These are phyloP conservation scores for Nannochloris sp. DNA, from an alignment of 139 green algal genomes.

Conservation along the genomic window DNA sequence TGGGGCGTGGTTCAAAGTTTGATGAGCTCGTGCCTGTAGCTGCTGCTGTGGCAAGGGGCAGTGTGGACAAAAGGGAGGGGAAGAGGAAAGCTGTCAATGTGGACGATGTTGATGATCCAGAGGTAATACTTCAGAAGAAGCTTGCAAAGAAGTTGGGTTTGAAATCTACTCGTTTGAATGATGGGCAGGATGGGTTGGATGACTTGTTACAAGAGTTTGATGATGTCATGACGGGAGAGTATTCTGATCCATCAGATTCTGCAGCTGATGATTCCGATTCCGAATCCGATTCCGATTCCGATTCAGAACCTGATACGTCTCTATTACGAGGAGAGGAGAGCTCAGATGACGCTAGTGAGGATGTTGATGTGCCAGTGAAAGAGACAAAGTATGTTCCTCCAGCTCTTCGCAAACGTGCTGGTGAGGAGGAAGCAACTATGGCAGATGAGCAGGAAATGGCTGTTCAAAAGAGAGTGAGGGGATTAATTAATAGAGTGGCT, in stretches of 20 bases:
- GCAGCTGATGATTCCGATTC: conserved; percentile 4
- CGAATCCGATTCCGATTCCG: conserved; percentile 2
- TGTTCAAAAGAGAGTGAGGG: conserved; percentile 47
- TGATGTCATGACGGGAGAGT: conserved; percentile 7
- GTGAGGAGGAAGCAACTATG: neutral
- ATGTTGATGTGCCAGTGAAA: conserved; percentile 3
- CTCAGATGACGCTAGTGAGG: conserved; percentile 4
- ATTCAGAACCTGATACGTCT: neutral
- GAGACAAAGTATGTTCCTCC: conserved; percentile 49
- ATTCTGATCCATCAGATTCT: neutral
- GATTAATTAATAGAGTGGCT: conserved; percentile 67
- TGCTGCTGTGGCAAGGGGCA: no score
- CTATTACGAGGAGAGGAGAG: neutral
- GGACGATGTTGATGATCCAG: conserved; percentile 8
- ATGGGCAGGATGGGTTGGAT: conserved; percentile 32
- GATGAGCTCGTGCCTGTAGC: neutral
- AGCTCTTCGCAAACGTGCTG: conserved; percentile 29
- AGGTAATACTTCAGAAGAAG: conserved; percentile 28
- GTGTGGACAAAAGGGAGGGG: no score
- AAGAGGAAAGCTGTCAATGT: no score
- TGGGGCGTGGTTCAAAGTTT: neutral
- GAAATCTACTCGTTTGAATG: conserved; percentile 28
- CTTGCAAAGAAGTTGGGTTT: conserved; percentile 40
- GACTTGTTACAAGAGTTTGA: conserved; percentile 30
- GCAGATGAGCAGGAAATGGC: neutral